Conservation (phyloP, 495 filamentous ascomycete genomes). For the Xanthoparmelia taractica region DNA sequence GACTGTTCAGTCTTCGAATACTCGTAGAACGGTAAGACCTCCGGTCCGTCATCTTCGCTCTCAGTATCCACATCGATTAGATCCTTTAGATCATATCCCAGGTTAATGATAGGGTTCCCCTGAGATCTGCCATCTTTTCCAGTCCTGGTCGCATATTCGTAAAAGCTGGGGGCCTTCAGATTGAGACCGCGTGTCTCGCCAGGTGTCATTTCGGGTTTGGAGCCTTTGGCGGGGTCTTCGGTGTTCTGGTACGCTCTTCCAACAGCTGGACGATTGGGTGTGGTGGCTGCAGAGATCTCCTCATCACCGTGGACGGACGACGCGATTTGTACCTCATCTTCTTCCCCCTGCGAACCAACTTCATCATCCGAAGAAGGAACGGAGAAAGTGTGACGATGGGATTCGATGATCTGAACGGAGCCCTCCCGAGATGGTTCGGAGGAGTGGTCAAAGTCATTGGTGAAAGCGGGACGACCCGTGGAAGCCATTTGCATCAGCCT, state of each 20-base stretch:
- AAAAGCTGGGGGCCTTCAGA: slow-evolving; percentile 8
- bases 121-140: slow-evolving; percentile 8
- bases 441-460: slow-evolving; percentile 31
- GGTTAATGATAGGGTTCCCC: slow-evolving; percentile 16
- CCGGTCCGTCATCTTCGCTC: slow-evolving; percentile 25
- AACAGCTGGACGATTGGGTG: slow-evolving; percentile 11
- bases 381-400: slow-evolving; percentile 19
- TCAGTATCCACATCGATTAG: slow-evolving; percentile 13
- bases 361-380: slow-evolving; percentile 25
- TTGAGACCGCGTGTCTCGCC: slow-evolving; percentile 2
- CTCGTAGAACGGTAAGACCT: slow-evolving; percentile 11
- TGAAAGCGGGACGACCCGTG: slow-evolving; percentile 13
- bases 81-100: slow-evolving; percentile 4
- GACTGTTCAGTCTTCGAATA: neutral
- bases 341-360: slow-evolving; percentile 16
- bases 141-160: slow-evolving; percentile 5
- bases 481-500: neutral
- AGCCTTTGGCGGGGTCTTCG: neutral
- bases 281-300: slow-evolving; percentile 14
- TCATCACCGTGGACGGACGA: slow-evolving; percentile 15
- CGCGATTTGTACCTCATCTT: slow-evolving; percentile 21
- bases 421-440: slow-evolving; percentile 23
- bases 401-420: slow-evolving; percentile 21
- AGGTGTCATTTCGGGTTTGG: neutral
- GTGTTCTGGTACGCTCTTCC: neutral